Base-by-base conservation (phyloP, 225 moss, liverwort and hornwort genomes). In the Asterella californica region DNA sequence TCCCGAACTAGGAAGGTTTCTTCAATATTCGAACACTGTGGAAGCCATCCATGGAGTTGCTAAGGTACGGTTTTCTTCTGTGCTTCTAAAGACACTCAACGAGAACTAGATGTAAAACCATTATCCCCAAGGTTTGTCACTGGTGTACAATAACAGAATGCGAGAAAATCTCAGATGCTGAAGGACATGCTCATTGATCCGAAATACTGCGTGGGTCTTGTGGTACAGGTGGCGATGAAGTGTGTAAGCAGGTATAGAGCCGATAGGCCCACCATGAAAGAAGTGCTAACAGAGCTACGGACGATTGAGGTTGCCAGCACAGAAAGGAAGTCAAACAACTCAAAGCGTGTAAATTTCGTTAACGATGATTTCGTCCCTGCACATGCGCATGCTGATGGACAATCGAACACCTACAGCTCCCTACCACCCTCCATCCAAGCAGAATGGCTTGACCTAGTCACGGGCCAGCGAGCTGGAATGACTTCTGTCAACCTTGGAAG, bases 201-300 rank as follows among this genome's bases (percentile, higher is more conserved):
- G n/a, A 62, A 3, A 53, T 53, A 53, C 15, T 62, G 8, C 1
- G 29, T 62, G 25, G 62, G 10, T 65, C 36, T n/a, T 21, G 71
- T 61, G 32, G n/a, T 75, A 22, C 76, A 81, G 81, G 50, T 81
- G 34, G 81, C 75, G 25, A n/a, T 81, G 74, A 66, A 37, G 76
- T 81, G 81, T 76, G 75, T 76, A 36, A 55, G 68, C 42, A 54
- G 74, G 67, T 38, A 68, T 36, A 46, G 52, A 38, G 76, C 67
- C 2, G 81, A 81, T 17, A 81, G 81, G 61, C 81, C 76, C 10
- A 68, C 38, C 21, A 81, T 81, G 81, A 68, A 33, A 22, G 64
- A 81, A 65, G 81, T 76, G 47, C 38, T 76, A 0, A 50, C 67
- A 42, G 68, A 68, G 34, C 67, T 81, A 7, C 62, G 69, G 30